phyloP scores from a whole-genome alignment of 108 stramenopile species.

The Stephanodiscus triporus region DNA sequence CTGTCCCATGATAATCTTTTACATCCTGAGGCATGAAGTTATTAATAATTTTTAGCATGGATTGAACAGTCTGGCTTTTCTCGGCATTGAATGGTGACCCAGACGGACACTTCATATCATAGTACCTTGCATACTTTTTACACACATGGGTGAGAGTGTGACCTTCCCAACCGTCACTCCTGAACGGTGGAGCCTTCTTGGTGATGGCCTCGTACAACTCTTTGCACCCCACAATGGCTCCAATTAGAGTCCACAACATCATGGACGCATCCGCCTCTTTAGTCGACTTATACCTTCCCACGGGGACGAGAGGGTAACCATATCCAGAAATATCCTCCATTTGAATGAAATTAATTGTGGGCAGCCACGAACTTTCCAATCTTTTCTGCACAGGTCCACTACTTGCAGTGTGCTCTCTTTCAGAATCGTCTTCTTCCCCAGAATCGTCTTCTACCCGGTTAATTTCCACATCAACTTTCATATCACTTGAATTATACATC shows the following conservation, averaged over 20 bases:
- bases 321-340: no score
- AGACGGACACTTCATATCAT: not conserved
- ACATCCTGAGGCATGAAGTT: not conserved
- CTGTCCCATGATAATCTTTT: not conserved
- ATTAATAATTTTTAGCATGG: not conserved
- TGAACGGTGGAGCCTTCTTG: not conserved
- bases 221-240: slow-evolving; percentile 1
- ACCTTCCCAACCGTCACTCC: slow-evolving; percentile 2
- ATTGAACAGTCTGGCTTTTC: not conserved
- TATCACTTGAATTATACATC: no score
- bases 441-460: no score
- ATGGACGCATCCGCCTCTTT: not conserved
- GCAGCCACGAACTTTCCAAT: no score
- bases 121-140: not conserved
- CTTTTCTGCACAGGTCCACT: no score
- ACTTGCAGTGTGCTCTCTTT: no score
- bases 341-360: no score
- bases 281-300: no score
- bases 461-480: no score
- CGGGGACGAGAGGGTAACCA: no score
- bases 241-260: not conserved
- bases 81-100: not conserved
- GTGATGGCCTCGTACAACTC: not conserved
- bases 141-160: not conserved
- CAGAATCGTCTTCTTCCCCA: no score